Conservation (phyloP, 345 rosid genomes). For the Boechera retrofracta region DNA sequence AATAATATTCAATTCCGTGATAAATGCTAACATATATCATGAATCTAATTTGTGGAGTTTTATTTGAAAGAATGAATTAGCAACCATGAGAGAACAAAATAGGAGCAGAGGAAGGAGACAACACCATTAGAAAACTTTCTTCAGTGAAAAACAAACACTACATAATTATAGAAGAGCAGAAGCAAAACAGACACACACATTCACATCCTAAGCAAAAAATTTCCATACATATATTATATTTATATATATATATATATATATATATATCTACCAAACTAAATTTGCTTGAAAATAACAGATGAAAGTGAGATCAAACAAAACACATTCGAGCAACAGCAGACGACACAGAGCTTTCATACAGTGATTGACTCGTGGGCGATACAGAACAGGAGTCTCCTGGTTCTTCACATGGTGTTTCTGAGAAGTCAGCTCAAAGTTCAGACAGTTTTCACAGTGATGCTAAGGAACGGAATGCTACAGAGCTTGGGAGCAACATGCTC, state of each 20-base stretch:
- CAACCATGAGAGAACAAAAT: background rate
- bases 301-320: conserved; percentile 7
- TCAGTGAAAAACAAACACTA: background rate
- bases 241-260: too few species aligned
- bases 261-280: background rate
- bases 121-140: conserved; percentile 14
- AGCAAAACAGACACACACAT: conserved; percentile 15
- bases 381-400: background rate
- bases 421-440: conserved; percentile 1
- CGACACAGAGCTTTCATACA: background rate
- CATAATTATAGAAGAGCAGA: background rate
- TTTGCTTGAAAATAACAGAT: background rate
- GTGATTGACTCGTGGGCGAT: background rate
- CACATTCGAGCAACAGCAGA: background rate
- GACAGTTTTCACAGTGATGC: conserved; percentile 8
- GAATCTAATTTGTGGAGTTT: background rate
- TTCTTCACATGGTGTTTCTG: conserved; percentile 7
- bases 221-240: background rate
- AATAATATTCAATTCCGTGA: background rate
- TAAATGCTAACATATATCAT: background rate
- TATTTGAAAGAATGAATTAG: background rate
- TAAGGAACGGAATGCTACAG: conserved; percentile 13
- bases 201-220: background rate
- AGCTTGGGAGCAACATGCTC: background rate
- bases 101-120: background rate